Percentiles rank a stretch among this genome's conserved stretches.
Evolutionary conservation across 2,329 filamentous ascomycete species (phyloP).

Genomic region (Clonostachys byssicola): DNA sequence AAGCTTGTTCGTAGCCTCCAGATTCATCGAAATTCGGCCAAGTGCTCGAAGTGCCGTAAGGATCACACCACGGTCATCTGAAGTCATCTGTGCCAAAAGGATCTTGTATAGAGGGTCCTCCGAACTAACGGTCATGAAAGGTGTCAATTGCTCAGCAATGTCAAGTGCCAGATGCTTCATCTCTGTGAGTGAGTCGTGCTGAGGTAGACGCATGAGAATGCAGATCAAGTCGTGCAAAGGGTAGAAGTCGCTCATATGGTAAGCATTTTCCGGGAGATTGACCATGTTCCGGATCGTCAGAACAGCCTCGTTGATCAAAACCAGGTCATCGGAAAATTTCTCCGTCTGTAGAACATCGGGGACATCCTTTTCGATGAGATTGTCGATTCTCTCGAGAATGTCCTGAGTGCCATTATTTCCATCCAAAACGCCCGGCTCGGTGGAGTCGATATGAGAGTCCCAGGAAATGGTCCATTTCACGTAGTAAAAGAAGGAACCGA

Average conservation of each 20-base stretch:
- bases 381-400: conserved; percentile 63
- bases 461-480: conserved; percentile 79
- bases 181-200: conserved; percentile 69
- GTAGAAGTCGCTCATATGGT: conserved; percentile 71
- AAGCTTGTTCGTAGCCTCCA: conserved; percentile 74
- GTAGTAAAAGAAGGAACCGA: conserved; percentile 76
- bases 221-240: conserved; percentile 78
- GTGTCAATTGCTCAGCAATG: conserved; percentile 85
- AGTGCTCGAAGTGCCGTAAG: conserved; percentile 77
- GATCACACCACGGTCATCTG: conserved; percentile 76
- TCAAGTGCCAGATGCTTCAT: conserved; percentile 89
- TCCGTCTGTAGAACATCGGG: conserved; percentile 70
- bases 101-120: conserved; percentile 77
- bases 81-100: conserved; percentile 60
- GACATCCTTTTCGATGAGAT: conserved; percentile 54
- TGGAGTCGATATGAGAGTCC: conserved; percentile 45
- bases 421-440: conserved; percentile 39
- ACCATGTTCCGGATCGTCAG: conserved; percentile 94
- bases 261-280: conserved; percentile 84
- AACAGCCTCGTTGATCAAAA: conserved; percentile 79
- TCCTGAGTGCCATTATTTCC: conserved; percentile 45
- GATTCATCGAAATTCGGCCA: conserved; percentile 82
- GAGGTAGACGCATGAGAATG: conserved; percentile 75
- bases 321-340: conserved; percentile 65
- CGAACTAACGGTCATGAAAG: conserved; percentile 67